Evolutionary conservation across 306 rosid genomes (phyloP), one percentile per base, ranked within the genome.

Genomic region (Luffa aegyptiaca): DNA sequence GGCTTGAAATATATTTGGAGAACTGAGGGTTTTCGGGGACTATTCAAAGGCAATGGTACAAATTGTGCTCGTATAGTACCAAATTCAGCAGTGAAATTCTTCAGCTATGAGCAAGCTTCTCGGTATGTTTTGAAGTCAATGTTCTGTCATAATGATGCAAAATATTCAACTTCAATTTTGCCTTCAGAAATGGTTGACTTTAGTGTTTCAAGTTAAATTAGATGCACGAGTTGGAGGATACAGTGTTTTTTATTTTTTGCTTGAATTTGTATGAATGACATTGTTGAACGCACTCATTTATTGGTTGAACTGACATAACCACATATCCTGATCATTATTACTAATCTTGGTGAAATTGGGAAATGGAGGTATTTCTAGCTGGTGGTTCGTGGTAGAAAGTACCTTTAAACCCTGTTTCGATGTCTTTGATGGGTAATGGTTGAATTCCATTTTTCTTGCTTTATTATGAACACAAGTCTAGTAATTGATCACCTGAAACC

Each of bases 31-130:
- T 86, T 95, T 77, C 96, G 96, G 69, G 99, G 99, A 81, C 81
- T 95, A 78, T 93, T 95, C 77, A 95, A 91, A 84, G 99, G 99
- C 81, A 95, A 95, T 74, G 98, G 99, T 75, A 91, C 99, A 64
- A 95, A 95, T 59, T 95, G 99, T 89, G 99, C 97, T 71, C 93
- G 98, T 21, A 95, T 95, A 83, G 92, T 95, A 75, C 99, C 99
- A 62, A 95, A 95, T 78, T 95, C 99, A 76, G 98, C 98, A 0
- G 97, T 95, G 85, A 95, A 95, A 86, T 95, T 95, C 87, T 95
- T 95, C 94, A 91, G 99, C 90, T 95, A 95, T 33, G 99, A 93
- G 88, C 94, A 95, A 86, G 99, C 99, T 74, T 93, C 97, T 14
- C 89, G 89, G 98, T 95, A 91, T 71, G 87, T 84, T 82, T 84